Evolutionary conservation across 1,284 basidiomycete species (phyloP).

Genomic region (Moesziomyces parantarcticus): DNA sequence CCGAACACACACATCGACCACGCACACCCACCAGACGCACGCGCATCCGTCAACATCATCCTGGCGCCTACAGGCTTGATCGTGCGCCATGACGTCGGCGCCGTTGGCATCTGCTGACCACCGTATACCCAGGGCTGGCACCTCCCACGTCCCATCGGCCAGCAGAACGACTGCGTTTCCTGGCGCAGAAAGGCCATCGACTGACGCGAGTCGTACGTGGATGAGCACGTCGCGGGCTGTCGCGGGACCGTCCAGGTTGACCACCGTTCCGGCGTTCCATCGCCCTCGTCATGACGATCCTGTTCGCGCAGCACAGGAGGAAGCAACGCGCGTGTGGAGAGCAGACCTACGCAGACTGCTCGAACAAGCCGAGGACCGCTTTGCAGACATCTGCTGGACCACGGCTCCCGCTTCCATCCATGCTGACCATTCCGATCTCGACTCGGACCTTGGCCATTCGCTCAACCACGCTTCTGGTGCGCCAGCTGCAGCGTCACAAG

Average conservation of each 20-base stretch:
- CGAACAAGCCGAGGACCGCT: conserved; percentile 46
- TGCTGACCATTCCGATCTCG: conserved; percentile 13
- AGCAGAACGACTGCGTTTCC: background rate
- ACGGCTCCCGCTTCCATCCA: conserved; percentile 7
- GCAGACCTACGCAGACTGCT: conserved; percentile 50
- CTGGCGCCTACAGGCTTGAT: background rate
- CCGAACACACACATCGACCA: background rate
- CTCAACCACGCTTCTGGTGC: background rate
- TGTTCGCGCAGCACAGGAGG: conserved; percentile 34
- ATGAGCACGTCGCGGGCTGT: background rate
- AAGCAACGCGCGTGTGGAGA: conserved; percentile 51
- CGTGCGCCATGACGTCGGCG: background rate
- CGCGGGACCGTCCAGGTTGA: conserved; percentile 14
- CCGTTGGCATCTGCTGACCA: background rate
- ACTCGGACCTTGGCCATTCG: conserved; percentile 12
- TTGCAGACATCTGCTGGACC: conserved; percentile 61
- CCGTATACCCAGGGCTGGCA: background rate
- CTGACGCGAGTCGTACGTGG: background rate
- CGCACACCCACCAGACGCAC: background rate
- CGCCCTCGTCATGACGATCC: conserved; percentile 17
- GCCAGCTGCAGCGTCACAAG: background rate
- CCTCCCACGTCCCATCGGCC: background rate
- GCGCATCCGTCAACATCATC: background rate
- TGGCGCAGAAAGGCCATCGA: background rate
- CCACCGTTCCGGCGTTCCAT: background rate